phyloP scores from a whole-genome alignment of 1,284 basidiomycete species.

The Irpex rosettiformis region DNA sequence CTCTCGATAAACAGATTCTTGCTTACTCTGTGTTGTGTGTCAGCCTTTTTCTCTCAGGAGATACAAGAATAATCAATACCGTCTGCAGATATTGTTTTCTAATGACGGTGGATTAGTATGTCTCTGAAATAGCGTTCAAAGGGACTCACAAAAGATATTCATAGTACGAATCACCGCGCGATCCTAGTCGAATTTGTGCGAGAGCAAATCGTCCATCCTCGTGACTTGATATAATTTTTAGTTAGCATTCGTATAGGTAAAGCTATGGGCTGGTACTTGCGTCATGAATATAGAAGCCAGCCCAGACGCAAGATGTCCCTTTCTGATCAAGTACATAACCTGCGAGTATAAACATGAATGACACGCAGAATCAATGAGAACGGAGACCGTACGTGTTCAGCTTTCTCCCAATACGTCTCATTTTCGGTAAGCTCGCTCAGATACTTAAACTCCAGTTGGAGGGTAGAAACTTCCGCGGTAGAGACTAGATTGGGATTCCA shows the following conservation, averaged over 20 bases:
- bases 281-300: conserved; percentile 85
- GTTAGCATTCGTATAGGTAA: conserved; percentile 7
- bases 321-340: conserved; percentile 73
- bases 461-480: conserved; percentile 81
- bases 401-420: conserved; percentile 77
- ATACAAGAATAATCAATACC: conserved; percentile 34
- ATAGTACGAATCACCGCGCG: conserved; percentile 93
- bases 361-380: neutral
- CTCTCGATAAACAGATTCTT: conserved; percentile 77
- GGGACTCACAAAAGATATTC: conserved; percentile 81
- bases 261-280: conserved; percentile 38
- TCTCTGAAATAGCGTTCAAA: neutral
- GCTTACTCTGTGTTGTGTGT: conserved; percentile 50
- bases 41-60: conserved; percentile 4
- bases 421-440: conserved; percentile 80
- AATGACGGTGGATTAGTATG: neutral
- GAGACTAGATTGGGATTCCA: conserved; percentile 71
- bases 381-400: conserved; percentile 56
- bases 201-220: conserved; percentile 67
- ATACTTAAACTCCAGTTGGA: conserved; percentile 91
- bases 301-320: conserved; percentile 63
- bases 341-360: conserved; percentile 25
- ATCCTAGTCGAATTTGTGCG: conserved; percentile 85
- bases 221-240: conserved; percentile 40
- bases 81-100: conserved; percentile 84